Percentiles rank a stretch among this genome's conserved stretches.
These are phyloP conservation scores for Rostrohypoxylon terebratum DNA, from an alignment of 495 filamentous ascomycete genomes.

Conservation along the genomic window DNA sequence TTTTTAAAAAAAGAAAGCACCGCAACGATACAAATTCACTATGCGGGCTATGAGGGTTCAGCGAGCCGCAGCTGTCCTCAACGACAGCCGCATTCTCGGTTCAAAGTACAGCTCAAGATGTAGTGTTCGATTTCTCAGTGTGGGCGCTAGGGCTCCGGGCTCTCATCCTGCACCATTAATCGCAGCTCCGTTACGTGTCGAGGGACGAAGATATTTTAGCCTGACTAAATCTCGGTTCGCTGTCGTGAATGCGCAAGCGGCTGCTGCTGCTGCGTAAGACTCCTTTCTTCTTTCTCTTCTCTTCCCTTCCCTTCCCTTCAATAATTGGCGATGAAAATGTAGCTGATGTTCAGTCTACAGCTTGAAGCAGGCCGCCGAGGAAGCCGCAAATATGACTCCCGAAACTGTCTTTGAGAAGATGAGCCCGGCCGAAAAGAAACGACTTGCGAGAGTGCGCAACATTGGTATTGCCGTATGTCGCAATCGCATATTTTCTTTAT, in stretches of 20 bases:
- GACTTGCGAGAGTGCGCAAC: conserved; percentile 85
- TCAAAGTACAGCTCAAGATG: conserved; percentile 49
- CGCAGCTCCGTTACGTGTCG: conserved; percentile 46
- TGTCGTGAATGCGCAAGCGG: conserved; percentile 23
- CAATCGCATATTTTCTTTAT: background rate
- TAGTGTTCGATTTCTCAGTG: conserved; percentile 50
- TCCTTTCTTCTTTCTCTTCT: too few relatives aligned
- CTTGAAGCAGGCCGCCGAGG: conserved; percentile 59
- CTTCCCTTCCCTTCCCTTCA: background rate
- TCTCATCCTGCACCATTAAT: conserved; percentile 40
- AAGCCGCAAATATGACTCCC: conserved; percentile 57
- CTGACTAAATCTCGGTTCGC: conserved; percentile 48
- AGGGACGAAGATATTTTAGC: conserved; percentile 49
- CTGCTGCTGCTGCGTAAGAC: conserved; percentile 44
- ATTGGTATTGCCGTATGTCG: conserved; percentile 93
- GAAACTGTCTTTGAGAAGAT: conserved; percentile 66
- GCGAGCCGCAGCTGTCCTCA: conserved; percentile 57
- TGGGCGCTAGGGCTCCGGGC: conserved; percentile 35
- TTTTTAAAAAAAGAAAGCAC: conserved; percentile 14
- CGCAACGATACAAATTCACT: conserved; percentile 32
- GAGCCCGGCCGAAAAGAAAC: conserved; percentile 78
- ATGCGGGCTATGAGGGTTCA: conserved; percentile 64
- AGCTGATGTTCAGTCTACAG: conserved; percentile 39
- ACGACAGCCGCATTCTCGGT: conserved; percentile 52
- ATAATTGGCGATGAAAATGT: background rate